Base-by-base conservation (phyloP, 352 stramenopile genomes). In the Pythium sp. region DNA sequence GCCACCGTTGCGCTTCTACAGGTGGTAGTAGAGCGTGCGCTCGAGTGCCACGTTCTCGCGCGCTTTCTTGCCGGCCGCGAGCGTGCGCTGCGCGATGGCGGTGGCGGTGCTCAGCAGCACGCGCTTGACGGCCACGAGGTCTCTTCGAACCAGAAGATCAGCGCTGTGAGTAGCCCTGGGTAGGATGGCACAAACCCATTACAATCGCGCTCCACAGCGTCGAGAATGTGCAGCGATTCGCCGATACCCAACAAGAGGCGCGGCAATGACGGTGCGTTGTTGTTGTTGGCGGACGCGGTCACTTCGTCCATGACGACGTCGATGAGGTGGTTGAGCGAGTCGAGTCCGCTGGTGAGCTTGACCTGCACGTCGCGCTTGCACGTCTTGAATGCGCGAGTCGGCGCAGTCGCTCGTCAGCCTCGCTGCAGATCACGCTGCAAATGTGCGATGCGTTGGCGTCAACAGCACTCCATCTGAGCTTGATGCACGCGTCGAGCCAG, bases 31-130 rank as follows among this genome's bases (percentile, higher is more conserved):
- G 58, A 93, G 67, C 61, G 83, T 77, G 65, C 82, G 82, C 71
- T 94, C 87, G 43, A 93, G 80, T 58, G 82, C 84, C 26, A 91
- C 85, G 72, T 94, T 89, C 68, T 94, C 87, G 68, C 82, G 83
- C 66, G 93, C 84, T 49, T 86, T 82, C 70, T 90, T 92, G 74
- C 86, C 80, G 67, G 71, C 85, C 5, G 74, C 71, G 18, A 93
- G 74, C 67, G 82, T 91, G 22, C 79, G 69, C 54, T 86, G 77
- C 49, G 83, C 79, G 28, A 32, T 5, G 18, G 72, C 70, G 9
- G 85, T 81, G 3, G 82, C 82, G 68, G 24, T 26, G 24, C 79
- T 88, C 60, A 90, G 79, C 49, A 90, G 76, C 64, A 94, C 80
- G 72, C 87, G 82, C 76, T 95, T 95, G 51, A 95, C 84, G 41